These are phyloP conservation scores for Diospyros kaki DNA, from an alignment of 148 eudicot species.

Conservation along the genomic window DNA sequence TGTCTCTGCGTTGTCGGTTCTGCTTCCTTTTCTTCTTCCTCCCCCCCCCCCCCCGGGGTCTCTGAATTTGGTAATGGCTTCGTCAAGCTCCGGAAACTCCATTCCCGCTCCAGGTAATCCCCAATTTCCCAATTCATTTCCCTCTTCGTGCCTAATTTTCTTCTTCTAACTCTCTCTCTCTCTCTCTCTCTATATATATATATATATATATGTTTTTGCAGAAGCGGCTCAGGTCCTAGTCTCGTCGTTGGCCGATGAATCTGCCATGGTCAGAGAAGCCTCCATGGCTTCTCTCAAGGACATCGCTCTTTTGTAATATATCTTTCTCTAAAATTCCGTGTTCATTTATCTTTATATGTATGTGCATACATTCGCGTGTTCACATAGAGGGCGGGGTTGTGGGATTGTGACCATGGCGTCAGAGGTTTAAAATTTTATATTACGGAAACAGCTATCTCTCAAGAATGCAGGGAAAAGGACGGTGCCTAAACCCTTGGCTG, in stretches of 20 bases:
- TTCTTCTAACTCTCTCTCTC: conserved; percentile 3
- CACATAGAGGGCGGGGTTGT: too few relatives aligned
- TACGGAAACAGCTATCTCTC: conserved; percentile 5
- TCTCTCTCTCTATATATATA: not conserved
- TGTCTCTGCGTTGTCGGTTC: not conserved
- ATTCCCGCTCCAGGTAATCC: conserved; percentile 64
- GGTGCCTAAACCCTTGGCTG: not conserved
- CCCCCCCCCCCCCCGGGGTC: not conserved
- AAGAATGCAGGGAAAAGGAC: not conserved
- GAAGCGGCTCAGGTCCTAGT: conserved; percentile 90
- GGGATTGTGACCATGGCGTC: too few relatives aligned
- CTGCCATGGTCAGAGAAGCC: conserved; percentile 68
- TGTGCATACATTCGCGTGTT: too few relatives aligned
- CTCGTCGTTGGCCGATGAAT: conserved; percentile 75
- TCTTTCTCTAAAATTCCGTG: not conserved
- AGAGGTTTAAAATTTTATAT: too few relatives aligned
- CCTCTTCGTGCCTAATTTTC: not conserved
- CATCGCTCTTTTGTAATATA: conserved; percentile 59
- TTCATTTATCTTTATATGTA: too few relatives aligned
- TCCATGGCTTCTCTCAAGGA: conserved; percentile 80
- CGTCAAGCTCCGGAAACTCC: conserved; percentile 57
- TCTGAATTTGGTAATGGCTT: conserved; percentile 30
- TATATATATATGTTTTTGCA: conserved; percentile 17
- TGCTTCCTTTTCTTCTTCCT: too few relatives aligned
- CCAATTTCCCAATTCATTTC: not conserved